These are phyloP conservation scores for Eucalyptus regnans DNA, from an alignment of 345 rosid genomes.

Conservation along the genomic window DNA sequence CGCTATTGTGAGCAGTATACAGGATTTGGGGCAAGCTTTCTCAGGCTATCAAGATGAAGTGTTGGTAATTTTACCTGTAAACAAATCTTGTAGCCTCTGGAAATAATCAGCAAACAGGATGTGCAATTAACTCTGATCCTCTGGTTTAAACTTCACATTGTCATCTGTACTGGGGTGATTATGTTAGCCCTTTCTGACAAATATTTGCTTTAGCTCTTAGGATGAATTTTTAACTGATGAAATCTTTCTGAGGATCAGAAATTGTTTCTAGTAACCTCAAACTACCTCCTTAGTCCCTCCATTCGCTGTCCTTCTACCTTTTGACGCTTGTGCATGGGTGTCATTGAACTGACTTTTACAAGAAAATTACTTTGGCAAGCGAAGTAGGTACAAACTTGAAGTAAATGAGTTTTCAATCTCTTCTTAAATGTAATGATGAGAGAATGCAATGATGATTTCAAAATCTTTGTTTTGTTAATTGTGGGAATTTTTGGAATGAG, in stretches of 20 bases:
- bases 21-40: conserved; percentile 76
- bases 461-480: neutral
- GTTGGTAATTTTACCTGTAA: conserved; percentile 35
- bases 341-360: neutral
- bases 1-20: conserved; percentile 90
- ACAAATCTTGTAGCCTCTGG: neutral
- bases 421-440: neutral
- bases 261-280: neutral
- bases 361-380: neutral
- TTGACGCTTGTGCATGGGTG: neutral
- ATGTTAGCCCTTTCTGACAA: neutral
- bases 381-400: neutral
- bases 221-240: neutral
- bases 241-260: neutral
- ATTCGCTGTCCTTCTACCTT: neutral
- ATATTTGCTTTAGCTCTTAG: neutral
- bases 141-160: neutral
- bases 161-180: neutral
- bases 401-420: neutral
- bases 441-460: neutral
- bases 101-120: neutral
- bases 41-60: conserved; percentile 90
- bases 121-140: neutral
- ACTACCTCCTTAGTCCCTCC: neutral
- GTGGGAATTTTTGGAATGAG: neutral